Evolutionary conservation across 352 stramenopile species (phyloP), one percentile per base, ranked within the genome.

Genomic region (Pythium monospermum): DNA sequence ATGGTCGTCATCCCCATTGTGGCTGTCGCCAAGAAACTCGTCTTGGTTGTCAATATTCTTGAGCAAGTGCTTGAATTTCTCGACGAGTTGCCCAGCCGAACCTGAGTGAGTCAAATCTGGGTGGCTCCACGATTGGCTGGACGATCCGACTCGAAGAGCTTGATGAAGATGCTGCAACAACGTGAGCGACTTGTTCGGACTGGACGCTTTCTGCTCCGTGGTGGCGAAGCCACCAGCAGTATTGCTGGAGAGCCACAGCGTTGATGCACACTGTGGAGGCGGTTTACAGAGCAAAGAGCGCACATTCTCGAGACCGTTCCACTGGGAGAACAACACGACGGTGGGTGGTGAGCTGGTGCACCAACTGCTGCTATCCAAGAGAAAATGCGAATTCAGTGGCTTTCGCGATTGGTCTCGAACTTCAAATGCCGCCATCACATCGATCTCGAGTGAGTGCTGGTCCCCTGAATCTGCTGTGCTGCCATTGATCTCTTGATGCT

Each of bases 281-380:
- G 60, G 60, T 25, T 64, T 64, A 33, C 54, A 63, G 12, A 57
- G n/a, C 11, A 68, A 35, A 6, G 60, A 57, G 7, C 55, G 60
- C 2, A 68, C 45, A 30, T 68, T 68, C 23, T 68, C 60, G 31
- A 68, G 41, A 2, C 60, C 60, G 15, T 42, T 32, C 60, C 60
- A 68, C 19, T 51, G 21, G 1, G 53, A 62, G 16, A 63, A 50
- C 25, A 67, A 22, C 8, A 41, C 27, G 6, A 67, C 39, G 3
- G 58, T 38, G 2, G 46, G 58, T 28, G 18, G 16, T 15, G 2
- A 43, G 4, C 5, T 35, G 27, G 35, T 6, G 11, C 0, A 5
- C 42, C 1, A 27, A 16, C 0, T 28, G 39, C 3, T 19, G 25
- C 8, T 21, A 31, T 1, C 58, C 22, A 53, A 4, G 19, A 59